These are phyloP conservation scores for Perkinsus olseni DNA, from an alignment of 169 alveolate genomes.

Conservation along the genomic window DNA sequence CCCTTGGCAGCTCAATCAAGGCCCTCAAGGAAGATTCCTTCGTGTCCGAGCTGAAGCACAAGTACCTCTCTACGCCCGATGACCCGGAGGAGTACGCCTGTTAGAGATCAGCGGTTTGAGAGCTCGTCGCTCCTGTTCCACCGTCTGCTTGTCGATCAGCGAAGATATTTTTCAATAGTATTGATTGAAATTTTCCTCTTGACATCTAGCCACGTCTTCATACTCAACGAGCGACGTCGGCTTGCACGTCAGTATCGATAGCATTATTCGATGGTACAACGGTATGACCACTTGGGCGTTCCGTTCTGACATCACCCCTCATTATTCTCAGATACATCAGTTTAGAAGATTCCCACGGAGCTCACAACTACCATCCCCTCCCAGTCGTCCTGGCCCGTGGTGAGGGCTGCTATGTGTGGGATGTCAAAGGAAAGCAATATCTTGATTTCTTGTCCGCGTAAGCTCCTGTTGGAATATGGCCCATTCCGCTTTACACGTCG, in stretches of 20 bases:
- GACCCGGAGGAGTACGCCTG: not conserved
- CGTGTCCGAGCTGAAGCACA: not conserved
- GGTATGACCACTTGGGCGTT: too few species aligned
- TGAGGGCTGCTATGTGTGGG: conserved; percentile 46
- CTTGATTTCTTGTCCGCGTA: conserved; percentile 80
- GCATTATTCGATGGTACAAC: too few species aligned
- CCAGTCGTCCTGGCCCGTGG: conserved; percentile 78
- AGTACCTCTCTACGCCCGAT: not conserved
- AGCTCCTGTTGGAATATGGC: conserved; percentile 38
- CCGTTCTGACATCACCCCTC: too few species aligned
- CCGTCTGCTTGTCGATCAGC: too few species aligned
- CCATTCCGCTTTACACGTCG: not conserved
- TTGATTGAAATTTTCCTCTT: too few species aligned
- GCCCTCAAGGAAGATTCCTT: not conserved
- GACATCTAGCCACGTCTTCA: too few species aligned
- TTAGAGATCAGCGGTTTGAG: too few species aligned
- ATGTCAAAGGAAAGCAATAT: conserved; percentile 67
- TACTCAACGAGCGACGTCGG: too few species aligned
- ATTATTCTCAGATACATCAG: conserved; percentile 27
- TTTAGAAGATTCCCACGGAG: conserved; percentile 53
- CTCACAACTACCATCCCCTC: conserved; percentile 77
- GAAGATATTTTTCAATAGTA: too few species aligned
- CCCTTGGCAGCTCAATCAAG: not conserved
- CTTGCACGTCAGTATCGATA: too few species aligned
- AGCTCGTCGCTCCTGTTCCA: too few species aligned